Conservation (phyloP, 75 land plant genomes). For the Chamaecyparis obtusa region DNA sequence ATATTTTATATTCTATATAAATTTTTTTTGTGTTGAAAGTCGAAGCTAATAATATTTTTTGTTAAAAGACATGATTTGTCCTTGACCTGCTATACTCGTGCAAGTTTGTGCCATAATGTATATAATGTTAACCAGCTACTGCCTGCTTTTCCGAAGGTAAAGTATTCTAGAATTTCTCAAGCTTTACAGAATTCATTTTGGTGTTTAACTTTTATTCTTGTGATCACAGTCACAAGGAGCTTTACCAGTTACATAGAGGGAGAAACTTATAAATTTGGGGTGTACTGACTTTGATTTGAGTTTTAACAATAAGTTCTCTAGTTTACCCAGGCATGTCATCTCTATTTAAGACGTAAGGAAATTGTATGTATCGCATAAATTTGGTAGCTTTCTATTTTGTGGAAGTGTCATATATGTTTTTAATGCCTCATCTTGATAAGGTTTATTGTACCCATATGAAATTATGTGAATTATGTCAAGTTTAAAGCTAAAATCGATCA, state of each 20-base stretch:
- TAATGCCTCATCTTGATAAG: too few relatives aligned
- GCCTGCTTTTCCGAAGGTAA: background rate
- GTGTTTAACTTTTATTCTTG: background rate
- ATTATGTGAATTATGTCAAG: too few relatives aligned
- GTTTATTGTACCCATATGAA: too few relatives aligned
- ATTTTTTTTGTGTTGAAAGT: background rate
- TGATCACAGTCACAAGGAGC: background rate
- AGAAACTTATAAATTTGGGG: background rate
- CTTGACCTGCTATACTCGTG: background rate
- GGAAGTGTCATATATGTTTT: too few relatives aligned
- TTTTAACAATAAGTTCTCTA: too few relatives aligned
- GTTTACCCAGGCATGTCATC: too few relatives aligned
- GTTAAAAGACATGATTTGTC: background rate
- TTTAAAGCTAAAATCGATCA: too few relatives aligned
- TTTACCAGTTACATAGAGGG: background rate
- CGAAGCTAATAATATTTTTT: background rate
- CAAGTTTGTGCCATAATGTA: background rate
- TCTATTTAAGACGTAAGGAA: too few relatives aligned
- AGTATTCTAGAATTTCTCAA: background rate
- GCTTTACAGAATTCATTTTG: background rate
- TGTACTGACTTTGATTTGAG: background rate
- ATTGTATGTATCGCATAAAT: too few relatives aligned
- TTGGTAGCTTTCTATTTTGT: too few relatives aligned
- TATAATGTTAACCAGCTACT: background rate
- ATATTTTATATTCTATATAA: background rate